Conservation (phyloP, 1,284 basidiomycete species). For the Bjerkandera adusta region DNA sequence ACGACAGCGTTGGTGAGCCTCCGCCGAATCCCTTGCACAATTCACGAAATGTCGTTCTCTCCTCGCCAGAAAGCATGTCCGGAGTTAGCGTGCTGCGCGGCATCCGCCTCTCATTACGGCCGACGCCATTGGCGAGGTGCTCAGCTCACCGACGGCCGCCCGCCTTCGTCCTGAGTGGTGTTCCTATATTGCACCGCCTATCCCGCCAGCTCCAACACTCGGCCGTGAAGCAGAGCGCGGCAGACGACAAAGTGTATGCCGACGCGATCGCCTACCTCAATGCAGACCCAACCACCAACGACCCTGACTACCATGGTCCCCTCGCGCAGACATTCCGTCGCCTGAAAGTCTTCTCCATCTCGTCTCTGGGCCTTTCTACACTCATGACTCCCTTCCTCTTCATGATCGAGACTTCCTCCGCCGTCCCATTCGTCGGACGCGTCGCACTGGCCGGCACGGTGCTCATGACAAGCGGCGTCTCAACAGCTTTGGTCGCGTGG, state of each 20-base stretch:
- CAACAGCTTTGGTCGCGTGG: slow-evolving; percentile 77
- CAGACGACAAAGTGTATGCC: neutral
- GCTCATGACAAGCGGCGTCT: slow-evolving; percentile 66
- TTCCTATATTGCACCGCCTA: neutral
- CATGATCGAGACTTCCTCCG: slow-evolving; percentile 63
- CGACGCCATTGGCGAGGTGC: neutral
- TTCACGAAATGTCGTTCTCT: neutral
- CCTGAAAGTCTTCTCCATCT: slow-evolving; percentile 82
- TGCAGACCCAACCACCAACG: neutral
- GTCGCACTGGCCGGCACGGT: slow-evolving; percentile 68
- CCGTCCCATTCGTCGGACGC: slow-evolving; percentile 70
- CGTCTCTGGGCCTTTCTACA: slow-evolving; percentile 71
- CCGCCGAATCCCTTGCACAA: neutral
- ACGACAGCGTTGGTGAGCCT: slow-evolving; percentile 8
- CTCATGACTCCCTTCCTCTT: slow-evolving; percentile 79
- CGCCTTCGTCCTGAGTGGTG: neutral
- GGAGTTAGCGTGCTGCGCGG: slow-evolving; percentile 2
- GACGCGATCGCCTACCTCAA: neutral
- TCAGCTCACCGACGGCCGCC: neutral
- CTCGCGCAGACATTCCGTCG: slow-evolving; percentile 69
- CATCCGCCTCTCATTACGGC: neutral
- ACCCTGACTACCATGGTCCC: slow-evolving; percentile 54
- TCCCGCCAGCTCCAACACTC: slow-evolving; percentile 8
- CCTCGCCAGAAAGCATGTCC: neutral
- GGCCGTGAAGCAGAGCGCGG: slow-evolving; percentile 8